These are phyloP conservation scores for Elsinoe ampelina DNA, from an alignment of 2,329 filamentous ascomycete genomes.

Conservation along the genomic window DNA sequence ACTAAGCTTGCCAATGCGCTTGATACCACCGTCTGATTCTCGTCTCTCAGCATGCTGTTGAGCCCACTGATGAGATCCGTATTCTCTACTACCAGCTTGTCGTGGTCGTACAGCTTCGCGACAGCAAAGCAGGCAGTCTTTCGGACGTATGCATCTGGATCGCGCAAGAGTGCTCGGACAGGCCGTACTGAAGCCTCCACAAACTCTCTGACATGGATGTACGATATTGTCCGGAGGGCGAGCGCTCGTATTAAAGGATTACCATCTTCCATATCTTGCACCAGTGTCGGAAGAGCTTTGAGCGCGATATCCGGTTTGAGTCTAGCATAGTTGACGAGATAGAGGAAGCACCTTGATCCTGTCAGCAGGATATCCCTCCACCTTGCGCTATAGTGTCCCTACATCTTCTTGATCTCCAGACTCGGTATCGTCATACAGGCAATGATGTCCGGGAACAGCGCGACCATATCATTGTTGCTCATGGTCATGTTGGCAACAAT, in stretches of 20 bases:
- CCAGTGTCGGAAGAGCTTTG: conserved; percentile 79
- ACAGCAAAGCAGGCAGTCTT: conserved; percentile 96
- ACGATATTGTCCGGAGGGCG: conserved; percentile 89
- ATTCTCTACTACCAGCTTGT: conserved; percentile 76
- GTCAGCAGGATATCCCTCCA: conserved; percentile 23
- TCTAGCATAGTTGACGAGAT: conserved; percentile 91
- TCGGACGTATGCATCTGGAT: conserved; percentile 88
- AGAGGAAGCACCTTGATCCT: conserved; percentile 77
- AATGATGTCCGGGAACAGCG: conserved; percentile 89
- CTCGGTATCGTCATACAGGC: conserved; percentile 90
- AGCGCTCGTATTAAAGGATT: conserved; percentile 90
- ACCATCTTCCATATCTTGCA: conserved; percentile 83
- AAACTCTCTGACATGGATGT: conserved; percentile 92
- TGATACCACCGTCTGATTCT: conserved; percentile 95
- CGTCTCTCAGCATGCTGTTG: conserved; percentile 82
- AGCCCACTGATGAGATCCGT: conserved; percentile 88
- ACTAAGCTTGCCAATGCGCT: conserved; percentile 84
- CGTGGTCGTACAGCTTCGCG: conserved; percentile 95
- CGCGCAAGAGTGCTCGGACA: conserved; percentile 72
- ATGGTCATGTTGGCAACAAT: conserved; percentile 99
- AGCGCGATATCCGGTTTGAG: conserved; percentile 90
- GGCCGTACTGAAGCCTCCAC: conserved; percentile 82
- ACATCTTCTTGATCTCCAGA: conserved; percentile 99
- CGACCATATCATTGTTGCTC: conserved; percentile 99
- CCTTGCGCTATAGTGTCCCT: conserved; percentile 26